phyloP scores from a whole-genome alignment of 1,284 basidiomycete genomes.

The Amylostereum chailletii region DNA sequence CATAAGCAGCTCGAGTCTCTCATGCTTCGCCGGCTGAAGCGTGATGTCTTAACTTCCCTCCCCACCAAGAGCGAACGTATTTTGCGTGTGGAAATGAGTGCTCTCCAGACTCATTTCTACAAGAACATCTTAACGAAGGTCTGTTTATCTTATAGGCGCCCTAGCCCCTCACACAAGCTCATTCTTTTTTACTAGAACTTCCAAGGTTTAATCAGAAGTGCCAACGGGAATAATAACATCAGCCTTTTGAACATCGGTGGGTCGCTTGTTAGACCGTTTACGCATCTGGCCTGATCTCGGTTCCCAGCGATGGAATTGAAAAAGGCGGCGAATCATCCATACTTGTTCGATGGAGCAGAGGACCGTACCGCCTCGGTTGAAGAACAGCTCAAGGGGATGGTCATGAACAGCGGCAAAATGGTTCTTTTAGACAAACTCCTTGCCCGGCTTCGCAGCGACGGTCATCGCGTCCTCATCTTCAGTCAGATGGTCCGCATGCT shows the following conservation, averaged over 20 bases:
- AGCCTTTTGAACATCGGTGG: constrained; percentile 88
- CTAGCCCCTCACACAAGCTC: not conserved
- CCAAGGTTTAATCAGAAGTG: constrained; percentile 83
- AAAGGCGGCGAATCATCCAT: constrained; percentile 97
- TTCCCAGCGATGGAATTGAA: constrained; percentile 85
- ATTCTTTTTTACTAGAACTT: constrained; percentile 62
- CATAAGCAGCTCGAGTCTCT: constrained; percentile 90
- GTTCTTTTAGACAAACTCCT: constrained; percentile 94
- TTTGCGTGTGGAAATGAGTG: constrained; percentile 95
- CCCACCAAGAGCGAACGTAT: constrained; percentile 99
- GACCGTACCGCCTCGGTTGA: constrained; percentile 66
- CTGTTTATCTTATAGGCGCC: constrained; percentile 8
- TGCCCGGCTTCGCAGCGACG: constrained; percentile 80
- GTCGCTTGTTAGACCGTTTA: constrained; percentile 14
- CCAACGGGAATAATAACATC: constrained; percentile 76
- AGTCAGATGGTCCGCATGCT: constrained; percentile 99
- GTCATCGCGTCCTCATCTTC: constrained; percentile 96
- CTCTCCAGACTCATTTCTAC: constrained; percentile 97
- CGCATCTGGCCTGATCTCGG: constrained; percentile 3
- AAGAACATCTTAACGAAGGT: constrained; percentile 98
- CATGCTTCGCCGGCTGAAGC: constrained; percentile 94
- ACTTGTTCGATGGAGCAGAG: constrained; percentile 96
- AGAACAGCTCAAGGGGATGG: constrained; percentile 89
- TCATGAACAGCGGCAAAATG: constrained; percentile 98
- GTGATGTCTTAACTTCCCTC: constrained; percentile 94